Evolutionary conservation across 208 protist species (phyloP).

Genomic region (Acanthamoeba castellanii): DNA sequence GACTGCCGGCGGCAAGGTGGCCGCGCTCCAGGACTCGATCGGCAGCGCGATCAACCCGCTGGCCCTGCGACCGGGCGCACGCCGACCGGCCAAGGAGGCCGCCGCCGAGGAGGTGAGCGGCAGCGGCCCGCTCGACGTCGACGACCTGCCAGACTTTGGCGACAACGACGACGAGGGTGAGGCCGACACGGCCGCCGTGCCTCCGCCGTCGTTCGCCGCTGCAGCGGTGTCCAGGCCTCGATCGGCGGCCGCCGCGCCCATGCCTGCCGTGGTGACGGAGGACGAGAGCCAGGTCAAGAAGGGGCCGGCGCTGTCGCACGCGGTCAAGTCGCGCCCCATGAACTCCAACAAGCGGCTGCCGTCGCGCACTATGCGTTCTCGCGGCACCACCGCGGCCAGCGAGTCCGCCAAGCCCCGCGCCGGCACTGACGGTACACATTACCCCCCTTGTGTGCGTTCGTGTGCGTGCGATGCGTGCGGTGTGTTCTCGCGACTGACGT

Average conservation of each 20-base stretch:
- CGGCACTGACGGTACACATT: background rate
- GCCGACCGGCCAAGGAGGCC: background rate
- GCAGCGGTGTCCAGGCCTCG: background rate
- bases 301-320: constrained; percentile 11
- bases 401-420: background rate
- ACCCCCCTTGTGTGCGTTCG: no score
- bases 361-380: background rate
- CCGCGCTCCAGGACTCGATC: constrained; percentile 4
- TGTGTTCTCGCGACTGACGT: background rate
- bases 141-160: constrained; percentile 60
- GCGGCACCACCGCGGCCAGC: background rate
- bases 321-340: background rate
- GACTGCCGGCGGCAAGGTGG: background rate
- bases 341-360: constrained; percentile 19
- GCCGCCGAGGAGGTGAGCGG: background rate
- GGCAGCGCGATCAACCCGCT: constrained; percentile 19
- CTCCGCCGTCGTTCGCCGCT: background rate
- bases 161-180: background rate
- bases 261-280: background rate
- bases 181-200: background rate
- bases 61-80: constrained; percentile 38
- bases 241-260: background rate
- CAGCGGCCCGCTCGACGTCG: background rate
- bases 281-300: constrained; percentile 1
- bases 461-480: background rate